These are phyloP conservation scores for Trypanosoma congolense DNA, from an alignment of 208 protist species.

Conservation along the genomic window DNA sequence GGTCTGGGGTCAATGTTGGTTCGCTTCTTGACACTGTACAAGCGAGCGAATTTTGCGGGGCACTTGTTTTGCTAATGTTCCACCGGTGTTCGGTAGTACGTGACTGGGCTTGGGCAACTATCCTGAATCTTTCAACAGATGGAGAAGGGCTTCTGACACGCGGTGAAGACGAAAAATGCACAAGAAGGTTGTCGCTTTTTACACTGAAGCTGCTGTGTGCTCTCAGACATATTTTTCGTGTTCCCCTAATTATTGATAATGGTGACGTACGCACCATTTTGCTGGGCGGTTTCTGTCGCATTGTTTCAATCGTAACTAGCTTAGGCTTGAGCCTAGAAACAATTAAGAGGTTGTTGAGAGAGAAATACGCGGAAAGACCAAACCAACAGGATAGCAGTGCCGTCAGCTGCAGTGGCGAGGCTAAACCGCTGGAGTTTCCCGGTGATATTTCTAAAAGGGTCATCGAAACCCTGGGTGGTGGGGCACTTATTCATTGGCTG, in stretches of 20 bases:
- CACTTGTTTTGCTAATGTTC: slow-evolving; percentile 40
- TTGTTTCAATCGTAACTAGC: slow-evolving; percentile 54
- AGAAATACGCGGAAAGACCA: too few relatives aligned
- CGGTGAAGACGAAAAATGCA: slow-evolving; percentile 1
- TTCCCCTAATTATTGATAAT: slow-evolving; percentile 2
- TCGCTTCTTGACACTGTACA: slow-evolving; percentile 12
- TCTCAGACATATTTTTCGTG: slow-evolving; percentile 40
- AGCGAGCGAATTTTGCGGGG: slow-evolving; percentile 12
- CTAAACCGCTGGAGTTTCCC: background rate
- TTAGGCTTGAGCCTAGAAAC: too few relatives aligned
- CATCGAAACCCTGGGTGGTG: slow-evolving; percentile 58
- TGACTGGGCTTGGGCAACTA: slow-evolving; percentile 30
- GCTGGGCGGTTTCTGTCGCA: slow-evolving; percentile 36
- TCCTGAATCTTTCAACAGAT: slow-evolving; percentile 12
- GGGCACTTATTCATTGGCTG: slow-evolving; percentile 46
- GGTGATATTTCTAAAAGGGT: slow-evolving; percentile 10
- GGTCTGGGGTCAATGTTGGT: background rate
- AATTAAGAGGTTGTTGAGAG: too few relatives aligned
- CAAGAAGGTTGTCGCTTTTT: slow-evolving; percentile 30
- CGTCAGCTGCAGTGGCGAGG: background rate
- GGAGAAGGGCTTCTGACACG: background rate
- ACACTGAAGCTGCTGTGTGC: slow-evolving; percentile 46
- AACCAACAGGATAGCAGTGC: slow-evolving; percentile 6
- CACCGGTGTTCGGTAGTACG: slow-evolving; percentile 32
- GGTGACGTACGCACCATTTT: slow-evolving; percentile 12